phyloP scores from a whole-genome alignment of 2,329 filamentous ascomycete genomes.

The Saccharata proteae region DNA sequence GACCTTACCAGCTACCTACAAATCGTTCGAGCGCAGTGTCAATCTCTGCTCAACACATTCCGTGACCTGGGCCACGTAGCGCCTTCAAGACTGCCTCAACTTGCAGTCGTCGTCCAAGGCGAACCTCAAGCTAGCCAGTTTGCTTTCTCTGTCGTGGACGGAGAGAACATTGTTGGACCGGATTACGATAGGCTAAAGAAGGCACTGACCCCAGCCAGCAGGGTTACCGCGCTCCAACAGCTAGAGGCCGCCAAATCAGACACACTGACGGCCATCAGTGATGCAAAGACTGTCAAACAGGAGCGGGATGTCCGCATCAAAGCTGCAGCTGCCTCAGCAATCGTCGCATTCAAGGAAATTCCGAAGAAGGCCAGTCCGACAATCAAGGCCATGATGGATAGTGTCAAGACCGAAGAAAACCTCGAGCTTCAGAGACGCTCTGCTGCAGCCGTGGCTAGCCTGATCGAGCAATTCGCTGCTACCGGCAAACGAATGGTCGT shows the following conservation, averaged over 20 bases:
- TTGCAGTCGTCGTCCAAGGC: conserved; percentile 88
- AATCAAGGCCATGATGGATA: conserved; percentile 98
- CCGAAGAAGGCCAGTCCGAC: conserved; percentile 88
- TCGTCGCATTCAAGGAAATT: conserved; percentile 75
- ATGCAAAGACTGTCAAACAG: conserved; percentile 67
- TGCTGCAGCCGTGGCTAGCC: conserved; percentile 66
- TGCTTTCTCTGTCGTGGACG: conserved; percentile 79
- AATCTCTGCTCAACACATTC: conserved; percentile 82
- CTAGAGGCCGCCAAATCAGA: conserved; percentile 65
- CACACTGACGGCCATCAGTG: conserved; percentile 60
- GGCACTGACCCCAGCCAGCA: conserved; percentile 74
- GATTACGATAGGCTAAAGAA: conserved; percentile 87
- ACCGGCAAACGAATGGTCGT: conserved; percentile 72
- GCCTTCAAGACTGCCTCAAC: conserved; percentile 52
- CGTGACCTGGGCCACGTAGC: conserved; percentile 44
- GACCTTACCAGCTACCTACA: conserved; percentile 86
- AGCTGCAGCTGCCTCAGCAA: conserved; percentile 72
- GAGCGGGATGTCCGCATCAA: conserved; percentile 75
- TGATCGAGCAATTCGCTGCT: conserved; percentile 77
- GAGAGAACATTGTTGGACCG: conserved; percentile 72
- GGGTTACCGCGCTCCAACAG: conserved; percentile 69
- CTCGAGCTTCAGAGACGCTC: conserved; percentile 77
- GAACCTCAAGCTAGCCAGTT: conserved; percentile 83
- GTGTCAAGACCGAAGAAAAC: conserved; percentile 90
- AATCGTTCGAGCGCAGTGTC: conserved; percentile 80